Conservation (phyloP, 495 filamentous ascomycete genomes). For the Trichoderma gamsii region DNA sequence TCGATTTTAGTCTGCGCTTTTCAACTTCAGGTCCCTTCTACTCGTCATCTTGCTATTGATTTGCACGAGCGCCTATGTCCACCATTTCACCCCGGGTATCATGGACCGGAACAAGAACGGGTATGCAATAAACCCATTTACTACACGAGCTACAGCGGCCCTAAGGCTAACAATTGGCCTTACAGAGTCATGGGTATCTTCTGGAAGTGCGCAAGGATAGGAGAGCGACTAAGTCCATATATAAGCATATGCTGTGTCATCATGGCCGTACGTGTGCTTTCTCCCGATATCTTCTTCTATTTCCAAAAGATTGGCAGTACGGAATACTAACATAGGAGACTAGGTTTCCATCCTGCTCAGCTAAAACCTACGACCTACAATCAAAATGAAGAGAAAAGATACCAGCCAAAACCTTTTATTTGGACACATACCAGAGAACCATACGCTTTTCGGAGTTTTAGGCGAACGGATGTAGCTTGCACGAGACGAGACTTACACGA, state of each 20-base stretch:
- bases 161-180: conserved; percentile 17
- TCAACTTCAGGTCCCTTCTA: conserved; percentile 94
- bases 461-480: neutral
- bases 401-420: neutral
- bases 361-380: neutral
- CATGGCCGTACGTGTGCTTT: conserved; percentile 66
- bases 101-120: conserved; percentile 91
- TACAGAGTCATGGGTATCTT: conserved; percentile 77
- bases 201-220: conserved; percentile 94
- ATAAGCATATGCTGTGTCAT: conserved; percentile 88
- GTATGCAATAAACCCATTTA: conserved; percentile 38
- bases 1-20: conserved; percentile 71
- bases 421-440: neutral
- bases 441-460: neutral
- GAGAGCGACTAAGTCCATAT: conserved; percentile 91
- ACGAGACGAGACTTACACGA: neutral
- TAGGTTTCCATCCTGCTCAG: conserved; percentile 15
- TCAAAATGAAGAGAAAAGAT: neutral
- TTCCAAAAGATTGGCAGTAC: too few relatives aligned
- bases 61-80: conserved; percentile 89
- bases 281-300: neutral
- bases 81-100: conserved; percentile 82
- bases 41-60: conserved; percentile 91
- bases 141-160: neutral
- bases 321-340: neutral